Percentiles rank a stretch among this genome's conserved stretches.
These are phyloP conservation scores for Stenogyne calaminthoides DNA, from an alignment of 305 asterid species.

Conservation along the genomic window DNA sequence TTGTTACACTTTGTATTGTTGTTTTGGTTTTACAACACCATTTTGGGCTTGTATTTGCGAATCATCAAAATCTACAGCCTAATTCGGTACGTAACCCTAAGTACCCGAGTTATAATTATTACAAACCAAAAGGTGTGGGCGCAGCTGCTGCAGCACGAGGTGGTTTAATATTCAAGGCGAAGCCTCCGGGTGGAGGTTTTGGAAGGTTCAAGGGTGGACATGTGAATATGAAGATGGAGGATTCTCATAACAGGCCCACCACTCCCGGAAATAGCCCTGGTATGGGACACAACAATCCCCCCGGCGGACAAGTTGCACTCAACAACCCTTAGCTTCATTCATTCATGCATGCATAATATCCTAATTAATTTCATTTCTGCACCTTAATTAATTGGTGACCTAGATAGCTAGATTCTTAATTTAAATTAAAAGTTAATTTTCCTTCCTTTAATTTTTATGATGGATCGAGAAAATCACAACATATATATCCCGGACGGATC, in stretches of 20 bases:
- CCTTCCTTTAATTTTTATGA: not conserved
- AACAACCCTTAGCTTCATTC: constrained; percentile 2
- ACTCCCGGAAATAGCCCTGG: constrained; percentile 72
- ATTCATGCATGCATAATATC: not conserved
- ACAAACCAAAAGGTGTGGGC: too few species aligned
- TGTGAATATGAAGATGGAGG: constrained; percentile 45
- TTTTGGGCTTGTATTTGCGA: constrained; percentile 22
- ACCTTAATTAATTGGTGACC: too few species aligned
- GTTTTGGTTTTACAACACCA: constrained; percentile 39
- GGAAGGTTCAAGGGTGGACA: constrained; percentile 25
- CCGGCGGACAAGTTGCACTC: constrained; percentile 23
- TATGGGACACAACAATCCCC: constrained; percentile 76
- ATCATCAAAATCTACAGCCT: constrained; percentile 27
- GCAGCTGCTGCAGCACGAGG: too few species aligned
- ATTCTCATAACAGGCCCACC: constrained; percentile 50
- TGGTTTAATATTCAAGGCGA: not conserved
- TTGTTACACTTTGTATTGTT: constrained; percentile 23
- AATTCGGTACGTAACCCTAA: too few species aligned
- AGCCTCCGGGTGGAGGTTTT: too few species aligned
- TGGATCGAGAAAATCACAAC: too few species aligned
- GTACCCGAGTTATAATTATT: too few species aligned
- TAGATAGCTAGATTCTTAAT: constrained; percentile 7
- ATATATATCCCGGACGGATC: too few species aligned
- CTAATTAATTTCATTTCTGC: too few species aligned
- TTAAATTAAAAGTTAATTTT: not conserved